Conservation (phyloP, 108 stramenopile species). For the Licmophora abbreviata region DNA sequence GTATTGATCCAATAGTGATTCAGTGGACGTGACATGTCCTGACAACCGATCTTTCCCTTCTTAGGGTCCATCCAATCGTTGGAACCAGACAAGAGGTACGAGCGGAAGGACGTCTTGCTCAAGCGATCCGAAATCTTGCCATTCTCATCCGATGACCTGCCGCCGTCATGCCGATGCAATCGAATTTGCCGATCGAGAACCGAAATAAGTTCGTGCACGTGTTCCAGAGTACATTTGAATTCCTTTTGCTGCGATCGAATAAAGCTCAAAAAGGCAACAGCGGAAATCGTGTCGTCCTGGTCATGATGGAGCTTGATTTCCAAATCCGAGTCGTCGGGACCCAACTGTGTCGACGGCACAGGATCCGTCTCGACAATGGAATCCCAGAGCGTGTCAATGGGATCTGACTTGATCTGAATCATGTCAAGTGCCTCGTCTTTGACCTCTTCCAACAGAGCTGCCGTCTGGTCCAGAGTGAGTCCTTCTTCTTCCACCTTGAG, state of each 20-base stretch:
- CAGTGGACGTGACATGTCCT: conserved; percentile 88
- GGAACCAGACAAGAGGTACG: conserved; percentile 43
- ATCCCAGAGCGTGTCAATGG: conserved; percentile 27
- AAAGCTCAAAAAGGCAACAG: conserved; percentile 56
- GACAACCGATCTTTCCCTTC: conserved; percentile 16
- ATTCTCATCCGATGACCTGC: conserved; percentile 12
- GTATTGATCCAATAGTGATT: conserved; percentile 85
- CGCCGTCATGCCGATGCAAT: conserved; percentile 4
- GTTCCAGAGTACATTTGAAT: conserved; percentile 32
- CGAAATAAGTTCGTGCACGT: conserved; percentile 43
- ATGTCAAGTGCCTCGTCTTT: conserved; percentile 3
- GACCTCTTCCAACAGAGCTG: conserved; percentile 19
- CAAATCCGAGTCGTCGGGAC: conserved; percentile 4
- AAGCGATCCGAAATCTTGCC: conserved; percentile 26
- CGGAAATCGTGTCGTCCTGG: conserved; percentile 28
- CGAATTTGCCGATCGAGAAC: conserved; percentile 35
- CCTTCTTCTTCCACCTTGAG: conserved; percentile 4
- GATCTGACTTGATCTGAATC: conserved; percentile 15
- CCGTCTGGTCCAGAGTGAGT: conserved; percentile 1
- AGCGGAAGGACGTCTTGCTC: conserved; percentile 35
- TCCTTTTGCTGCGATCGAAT: conserved; percentile 53
- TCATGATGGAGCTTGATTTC: conserved; percentile 6
- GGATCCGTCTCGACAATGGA: conserved; percentile 32
- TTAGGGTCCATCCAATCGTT: conserved; percentile 64
- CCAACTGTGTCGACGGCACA: conserved; percentile 10